A percentile compares a stretch with the other conserved stretches of the same genome.
Evolutionary conservation across 345 rosid genomes (phyloP).

Genomic region (Citrus medica): DNA sequence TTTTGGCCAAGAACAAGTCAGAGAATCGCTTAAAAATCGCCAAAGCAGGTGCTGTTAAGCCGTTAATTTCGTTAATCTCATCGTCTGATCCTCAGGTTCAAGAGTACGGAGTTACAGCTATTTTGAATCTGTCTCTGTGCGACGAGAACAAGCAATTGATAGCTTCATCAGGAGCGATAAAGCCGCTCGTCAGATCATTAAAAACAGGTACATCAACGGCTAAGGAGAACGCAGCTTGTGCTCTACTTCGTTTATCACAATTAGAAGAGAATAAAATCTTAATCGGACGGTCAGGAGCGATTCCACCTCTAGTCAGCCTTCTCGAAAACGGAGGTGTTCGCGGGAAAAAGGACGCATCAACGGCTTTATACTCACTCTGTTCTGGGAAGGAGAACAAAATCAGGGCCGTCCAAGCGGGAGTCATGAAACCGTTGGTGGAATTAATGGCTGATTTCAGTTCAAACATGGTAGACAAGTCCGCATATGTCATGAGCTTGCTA

Average conservation of each 20-base stretch:
- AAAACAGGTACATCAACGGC: slow-evolving; percentile 71
- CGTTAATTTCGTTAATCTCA: slow-evolving; percentile 56
- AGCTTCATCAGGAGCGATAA: slow-evolving; percentile 79
- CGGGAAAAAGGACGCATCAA: slow-evolving; percentile 90
- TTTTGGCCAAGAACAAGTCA: slow-evolving; percentile 82
- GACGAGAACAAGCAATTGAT: slow-evolving; percentile 84
- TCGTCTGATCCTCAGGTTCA: slow-evolving; percentile 80
- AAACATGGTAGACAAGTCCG: slow-evolving; percentile 98
- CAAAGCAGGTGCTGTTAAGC: slow-evolving; percentile 78
- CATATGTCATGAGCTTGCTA: slow-evolving; percentile 56
- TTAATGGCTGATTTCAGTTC: slow-evolving; percentile 94
- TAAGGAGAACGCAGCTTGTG: slow-evolving; percentile 91
- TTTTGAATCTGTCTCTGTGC: slow-evolving; percentile 83
- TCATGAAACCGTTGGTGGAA: slow-evolving; percentile 84
- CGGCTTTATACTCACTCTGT: slow-evolving; percentile 83
- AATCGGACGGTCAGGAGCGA: slow-evolving; percentile 94
- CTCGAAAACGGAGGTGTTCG: slow-evolving; percentile 65
- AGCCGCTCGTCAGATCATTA: slow-evolving; percentile 74
- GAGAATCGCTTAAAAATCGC: slow-evolving; percentile 87
- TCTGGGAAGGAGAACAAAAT: slow-evolving; percentile 78
- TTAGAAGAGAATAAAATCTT: slow-evolving; percentile 72
- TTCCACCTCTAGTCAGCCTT: slow-evolving; percentile 61
- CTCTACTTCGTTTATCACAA: slow-evolving; percentile 84
- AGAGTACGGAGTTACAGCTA: slow-evolving; percentile 92
- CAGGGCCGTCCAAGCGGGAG: slow-evolving; percentile 73